phyloP scores from a whole-genome alignment of 345 rosid species.

The Salix viminalis region DNA sequence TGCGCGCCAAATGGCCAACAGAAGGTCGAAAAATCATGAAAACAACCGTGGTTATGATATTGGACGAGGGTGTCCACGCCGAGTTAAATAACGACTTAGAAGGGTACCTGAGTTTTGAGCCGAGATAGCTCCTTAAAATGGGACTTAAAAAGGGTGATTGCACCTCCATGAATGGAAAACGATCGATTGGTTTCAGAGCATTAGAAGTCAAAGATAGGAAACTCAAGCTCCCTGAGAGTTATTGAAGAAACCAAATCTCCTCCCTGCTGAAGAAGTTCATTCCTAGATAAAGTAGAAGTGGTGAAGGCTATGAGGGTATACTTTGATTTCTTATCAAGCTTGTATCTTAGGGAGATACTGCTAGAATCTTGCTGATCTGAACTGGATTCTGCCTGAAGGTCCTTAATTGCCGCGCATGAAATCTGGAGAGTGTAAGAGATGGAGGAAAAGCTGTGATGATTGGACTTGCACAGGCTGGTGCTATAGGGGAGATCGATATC shows the following conservation, averaged over 20 bases:
- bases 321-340: not conserved
- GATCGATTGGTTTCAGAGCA: slow-evolving; percentile 27
- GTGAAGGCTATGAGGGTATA: slow-evolving; percentile 35
- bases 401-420: slow-evolving; percentile 37
- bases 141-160: slow-evolving; percentile 35
- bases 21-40: too few relatives aligned
- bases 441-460: too few relatives aligned
- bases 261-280: slow-evolving; percentile 12
- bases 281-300: slow-evolving; percentile 16
- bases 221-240: slow-evolving; percentile 6
- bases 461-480: too few relatives aligned
- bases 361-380: not conserved
- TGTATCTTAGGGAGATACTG: slow-evolving; percentile 11
- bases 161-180: slow-evolving; percentile 37
- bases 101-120: slow-evolving; percentile 39
- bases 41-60: too few relatives aligned
- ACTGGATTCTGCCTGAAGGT: slow-evolving; percentile 13
- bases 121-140: slow-evolving; percentile 20
- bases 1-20: too few relatives aligned
- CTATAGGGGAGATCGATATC: too few relatives aligned
- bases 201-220: slow-evolving; percentile 35
- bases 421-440: not conserved
- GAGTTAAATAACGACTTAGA: not conserved
- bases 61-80: too few relatives aligned
- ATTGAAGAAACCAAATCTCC: slow-evolving; percentile 28